Conservation (phyloP, 495 filamentous ascomycete species). For the Parathielavia hyrcaniae region DNA sequence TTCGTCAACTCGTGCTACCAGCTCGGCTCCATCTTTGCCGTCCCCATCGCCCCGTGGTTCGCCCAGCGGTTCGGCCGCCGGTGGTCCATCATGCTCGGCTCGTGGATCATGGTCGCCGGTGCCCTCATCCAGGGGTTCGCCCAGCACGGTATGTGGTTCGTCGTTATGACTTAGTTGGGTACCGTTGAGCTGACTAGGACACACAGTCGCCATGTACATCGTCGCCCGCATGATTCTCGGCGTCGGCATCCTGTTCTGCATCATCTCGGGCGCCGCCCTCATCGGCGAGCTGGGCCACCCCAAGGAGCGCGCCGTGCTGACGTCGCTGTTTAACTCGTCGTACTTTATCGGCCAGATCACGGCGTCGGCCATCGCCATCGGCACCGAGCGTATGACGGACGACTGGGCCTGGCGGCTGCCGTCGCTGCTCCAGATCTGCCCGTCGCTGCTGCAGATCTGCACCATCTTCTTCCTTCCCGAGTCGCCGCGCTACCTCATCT, state of each 20-base stretch:
- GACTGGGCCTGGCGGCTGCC: slow-evolving; percentile 64
- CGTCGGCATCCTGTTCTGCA: slow-evolving; percentile 59
- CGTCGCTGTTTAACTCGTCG: slow-evolving; percentile 60
- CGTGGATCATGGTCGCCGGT: slow-evolving; percentile 44
- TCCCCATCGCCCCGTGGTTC: slow-evolving; percentile 45
- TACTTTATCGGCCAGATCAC: slow-evolving; percentile 60
- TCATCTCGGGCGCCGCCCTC: slow-evolving; percentile 56
- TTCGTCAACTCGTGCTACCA: slow-evolving; percentile 35
- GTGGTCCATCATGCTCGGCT: slow-evolving; percentile 47
- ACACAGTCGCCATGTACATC: slow-evolving; percentile 53
- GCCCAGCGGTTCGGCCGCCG: slow-evolving; percentile 33
- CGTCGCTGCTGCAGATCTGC: slow-evolving; percentile 52
- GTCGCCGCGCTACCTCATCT: slow-evolving; percentile 51
- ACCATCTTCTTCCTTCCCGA: slow-evolving; percentile 38
- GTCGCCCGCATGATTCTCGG: slow-evolving; percentile 60
- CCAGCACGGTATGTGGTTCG: slow-evolving; percentile 7
- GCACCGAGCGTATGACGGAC: slow-evolving; percentile 49
- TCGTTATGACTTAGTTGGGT: background rate
- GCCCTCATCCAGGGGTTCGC: slow-evolving; percentile 41
- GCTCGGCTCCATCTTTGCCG: slow-evolving; percentile 42
- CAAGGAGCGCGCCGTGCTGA: slow-evolving; percentile 59
- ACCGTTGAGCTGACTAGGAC: slow-evolving; percentile 3
- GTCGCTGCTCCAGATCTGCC: slow-evolving; percentile 51
- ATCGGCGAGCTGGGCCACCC: slow-evolving; percentile 63
- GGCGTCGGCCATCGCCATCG: slow-evolving; percentile 55